Evolutionary conservation across 2,329 filamentous ascomycete species (phyloP).

Genomic region (Venturia pyrina): DNA sequence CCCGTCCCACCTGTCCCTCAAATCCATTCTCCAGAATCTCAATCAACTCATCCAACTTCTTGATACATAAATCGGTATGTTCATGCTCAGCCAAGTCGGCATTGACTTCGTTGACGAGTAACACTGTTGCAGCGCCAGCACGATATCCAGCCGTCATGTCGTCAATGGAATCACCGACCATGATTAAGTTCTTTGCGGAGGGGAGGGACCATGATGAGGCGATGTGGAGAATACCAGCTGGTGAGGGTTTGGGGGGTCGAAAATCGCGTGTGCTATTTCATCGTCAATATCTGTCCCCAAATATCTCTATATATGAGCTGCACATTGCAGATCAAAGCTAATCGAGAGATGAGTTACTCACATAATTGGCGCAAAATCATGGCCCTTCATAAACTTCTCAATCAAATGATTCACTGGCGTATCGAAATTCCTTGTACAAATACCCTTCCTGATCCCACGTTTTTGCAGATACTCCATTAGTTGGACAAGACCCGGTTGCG

Average conservation of each 20-base stretch:
- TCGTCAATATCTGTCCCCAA: background rate
- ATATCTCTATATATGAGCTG: background rate
- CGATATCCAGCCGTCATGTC: constrained; percentile 81
- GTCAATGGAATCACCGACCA: constrained; percentile 61
- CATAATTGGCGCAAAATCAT: constrained; percentile 66
- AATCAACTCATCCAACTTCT: constrained; percentile 65
- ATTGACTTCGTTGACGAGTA: constrained; percentile 80
- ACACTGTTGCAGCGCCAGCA: constrained; percentile 82
- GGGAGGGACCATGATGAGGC: constrained; percentile 61
- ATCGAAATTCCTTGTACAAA: constrained; percentile 93
- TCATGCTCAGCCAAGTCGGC: constrained; percentile 56
- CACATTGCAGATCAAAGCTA: background rate
- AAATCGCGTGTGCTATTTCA: constrained; percentile 58
- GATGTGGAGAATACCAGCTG: constrained; percentile 80
- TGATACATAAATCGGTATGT: constrained; percentile 67
- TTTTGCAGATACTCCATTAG: constrained; percentile 77
- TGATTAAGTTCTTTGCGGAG: constrained; percentile 31
- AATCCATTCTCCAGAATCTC: constrained; percentile 67
- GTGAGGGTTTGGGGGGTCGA: constrained; percentile 73
- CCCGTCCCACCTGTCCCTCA: constrained; percentile 23
- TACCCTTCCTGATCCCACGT: constrained; percentile 60
- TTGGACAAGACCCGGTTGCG: constrained; percentile 66
- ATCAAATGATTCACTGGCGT: constrained; percentile 66
- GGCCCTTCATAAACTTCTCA: constrained; percentile 58
- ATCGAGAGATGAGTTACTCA: background rate